Base-by-base conservation (phyloP, 2,329 filamentous ascomycete species). In the Westerdykella sp. region DNA sequence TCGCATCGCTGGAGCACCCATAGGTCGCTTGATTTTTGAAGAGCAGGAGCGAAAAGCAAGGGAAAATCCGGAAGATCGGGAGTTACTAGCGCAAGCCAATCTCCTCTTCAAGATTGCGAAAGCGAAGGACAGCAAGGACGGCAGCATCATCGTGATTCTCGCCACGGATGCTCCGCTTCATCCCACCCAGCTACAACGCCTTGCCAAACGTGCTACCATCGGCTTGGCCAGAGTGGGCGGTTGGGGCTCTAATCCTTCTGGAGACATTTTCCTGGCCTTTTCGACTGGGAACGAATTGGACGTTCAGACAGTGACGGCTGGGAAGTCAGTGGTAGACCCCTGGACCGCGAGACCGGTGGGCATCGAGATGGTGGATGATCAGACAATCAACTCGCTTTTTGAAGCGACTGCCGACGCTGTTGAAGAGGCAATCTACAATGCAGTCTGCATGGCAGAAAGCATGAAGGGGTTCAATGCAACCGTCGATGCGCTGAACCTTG, bases 241-340 rank as follows among this genome's bases (percentile, higher is more conserved):
- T 2, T 77, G 78, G 46, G 81, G 79, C 0, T 70, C 73, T 35
- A 84, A 83, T 49, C 72, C 72, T 10, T 83, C 79, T 0, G 82
- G 81, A 0, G 81, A 85, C 47, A 78, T 85, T 45, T 83, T 84
- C 56, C 67, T 85, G 2, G 81, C 81, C 4, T 78, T 85, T 46
- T 84, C 79, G 6, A 85, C 81, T 0, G 80, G 70, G 5, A 79
- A 76, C 45, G 67, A 70, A 35, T 64, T 80, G 1, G 65, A 68
- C 2, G 69, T 74, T 31, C 72, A 75, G 51, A 66, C 62, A 6
- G 44, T 58, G 34, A 57, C 53, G 6, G 48, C 59, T 3, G 51
- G 54, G 34, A 43, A 47, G 11, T 45, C 47, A 23, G 44, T 43
- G 2, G 53, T 54, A 3, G 62, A 68, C 49, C 60, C 57, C 10